A percentile compares a stretch with the other conserved stretches of the same genome.
Conservation (phyloP, 129 eudicot species). For the Artemisia annua region DNA sequence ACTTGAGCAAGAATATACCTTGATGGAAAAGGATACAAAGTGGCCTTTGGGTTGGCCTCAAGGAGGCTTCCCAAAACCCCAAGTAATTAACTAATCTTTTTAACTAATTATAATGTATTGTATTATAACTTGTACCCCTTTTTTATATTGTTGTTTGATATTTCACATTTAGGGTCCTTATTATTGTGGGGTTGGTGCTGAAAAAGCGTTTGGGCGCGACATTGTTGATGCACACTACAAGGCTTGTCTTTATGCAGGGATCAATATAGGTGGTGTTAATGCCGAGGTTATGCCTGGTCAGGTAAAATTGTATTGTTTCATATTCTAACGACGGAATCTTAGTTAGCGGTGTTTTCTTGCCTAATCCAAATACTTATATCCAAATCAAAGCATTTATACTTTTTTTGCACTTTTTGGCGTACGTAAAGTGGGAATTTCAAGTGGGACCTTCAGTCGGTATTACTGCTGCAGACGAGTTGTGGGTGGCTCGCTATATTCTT, state of each 20-base stretch:
- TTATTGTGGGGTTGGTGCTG: slow-evolving; percentile 87
- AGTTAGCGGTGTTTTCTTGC: not conserved
- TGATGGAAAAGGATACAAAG: slow-evolving; percentile 55
- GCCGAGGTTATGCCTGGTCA: slow-evolving; percentile 97
- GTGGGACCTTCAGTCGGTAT: slow-evolving; percentile 87
- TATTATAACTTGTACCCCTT: not conserved
- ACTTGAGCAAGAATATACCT: slow-evolving; percentile 82
- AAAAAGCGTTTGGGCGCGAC: slow-evolving; percentile 83
- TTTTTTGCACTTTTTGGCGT: not conserved
- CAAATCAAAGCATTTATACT: not conserved
- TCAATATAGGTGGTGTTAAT: slow-evolving; percentile 73
- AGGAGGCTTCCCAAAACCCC: slow-evolving; percentile 81
- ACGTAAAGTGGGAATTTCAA: slow-evolving; percentile 84
- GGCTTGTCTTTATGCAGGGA: slow-evolving; percentile 83
- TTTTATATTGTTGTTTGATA: not conserved
- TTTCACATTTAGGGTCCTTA: slow-evolving; percentile 66
- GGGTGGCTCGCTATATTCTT: slow-evolving; percentile 88
- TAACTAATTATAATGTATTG: not conserved
- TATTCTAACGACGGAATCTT: not conserved
- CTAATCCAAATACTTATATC: not conserved
- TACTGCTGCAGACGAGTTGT: slow-evolving; percentile 82
- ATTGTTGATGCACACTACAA: slow-evolving; percentile 84
- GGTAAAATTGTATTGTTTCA: slow-evolving; percentile 26
- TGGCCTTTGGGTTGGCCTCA: slow-evolving; percentile 89
- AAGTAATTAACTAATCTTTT: slow-evolving; percentile 30